phyloP scores from a whole-genome alignment of 2,329 filamentous ascomycete genomes.

The Hypoxylon sp. region DNA sequence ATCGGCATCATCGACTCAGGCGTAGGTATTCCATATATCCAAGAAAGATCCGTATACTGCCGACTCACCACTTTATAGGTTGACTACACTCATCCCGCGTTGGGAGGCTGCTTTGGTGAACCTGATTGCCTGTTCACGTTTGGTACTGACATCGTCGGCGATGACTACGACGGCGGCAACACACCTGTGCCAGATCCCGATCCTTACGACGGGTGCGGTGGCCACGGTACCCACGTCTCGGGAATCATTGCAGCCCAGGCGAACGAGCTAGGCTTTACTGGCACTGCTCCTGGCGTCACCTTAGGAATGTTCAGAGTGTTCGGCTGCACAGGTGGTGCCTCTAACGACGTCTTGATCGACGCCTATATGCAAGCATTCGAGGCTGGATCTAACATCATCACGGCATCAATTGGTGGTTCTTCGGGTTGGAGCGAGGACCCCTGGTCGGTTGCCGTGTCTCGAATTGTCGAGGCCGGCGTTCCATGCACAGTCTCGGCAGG shows the following conservation, averaged over 20 bases:
- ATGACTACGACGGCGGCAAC: slow-evolving; percentile 53
- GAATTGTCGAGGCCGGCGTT: slow-evolving; percentile 62
- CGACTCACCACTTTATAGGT: slow-evolving; percentile 50
- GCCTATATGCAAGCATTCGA: slow-evolving; percentile 68
- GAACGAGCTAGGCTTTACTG: slow-evolving; percentile 62
- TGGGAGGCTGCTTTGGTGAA: slow-evolving; percentile 72
- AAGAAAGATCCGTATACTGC: neutral
- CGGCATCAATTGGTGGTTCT: slow-evolving; percentile 60
- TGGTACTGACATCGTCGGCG: slow-evolving; percentile 58
- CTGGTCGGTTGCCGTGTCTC: slow-evolving; percentile 58
- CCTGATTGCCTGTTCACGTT: slow-evolving; percentile 63
- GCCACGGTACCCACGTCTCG: slow-evolving; percentile 68
- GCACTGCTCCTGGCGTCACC: slow-evolving; percentile 62
- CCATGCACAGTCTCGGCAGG: slow-evolving; percentile 62
- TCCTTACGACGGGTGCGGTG: slow-evolving; percentile 62
- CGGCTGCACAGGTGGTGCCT: slow-evolving; percentile 59
- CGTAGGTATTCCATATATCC: slow-evolving; percentile 49
- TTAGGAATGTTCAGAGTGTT: slow-evolving; percentile 66
- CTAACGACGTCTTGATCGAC: slow-evolving; percentile 64
- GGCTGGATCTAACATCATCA: slow-evolving; percentile 66
- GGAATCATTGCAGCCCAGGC: slow-evolving; percentile 68
- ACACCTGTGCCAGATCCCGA: slow-evolving; percentile 40
- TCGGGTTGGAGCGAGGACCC: slow-evolving; percentile 62
- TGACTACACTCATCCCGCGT: slow-evolving; percentile 69
- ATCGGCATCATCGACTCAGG: slow-evolving; percentile 63